Evolutionary conservation across 2,329 filamentous ascomycete genomes (phyloP), one percentile per base, ranked within the genome.

Genomic region (Aspergillus sp.): DNA sequence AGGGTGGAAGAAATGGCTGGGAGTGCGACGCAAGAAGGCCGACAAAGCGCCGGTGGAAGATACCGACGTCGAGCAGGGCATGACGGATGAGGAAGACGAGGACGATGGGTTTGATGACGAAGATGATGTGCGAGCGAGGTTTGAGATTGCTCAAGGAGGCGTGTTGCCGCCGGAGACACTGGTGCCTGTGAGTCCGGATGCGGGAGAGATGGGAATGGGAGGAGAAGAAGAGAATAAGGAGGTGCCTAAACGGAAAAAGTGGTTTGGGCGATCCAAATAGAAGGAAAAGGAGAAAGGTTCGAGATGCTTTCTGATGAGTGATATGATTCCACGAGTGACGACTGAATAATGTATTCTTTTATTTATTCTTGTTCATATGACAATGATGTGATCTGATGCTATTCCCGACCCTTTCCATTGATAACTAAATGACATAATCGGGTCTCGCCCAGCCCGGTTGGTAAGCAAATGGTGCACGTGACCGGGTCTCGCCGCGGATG

Each of bases 1-100:
- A 59, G 72, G 74, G 27, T 78, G 76, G 77, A 74, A 70, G 63
- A 77, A 75, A 57, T 77, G 74, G 73, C 59, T 77, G 38, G 67
- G 69, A 21, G 63, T 74, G 32, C 67, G 68, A 25, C 66, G 71
- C 17, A 71, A 70, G 51, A 71, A 69, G 58, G 68, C 70, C 56
- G 62, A 63, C 11, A 58, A 61, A 23, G 47, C 47, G 15, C 41
- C 54, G 2, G 60, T 61, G 15, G 64, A 73, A 5, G 66, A 63
- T 48, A 66, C 69, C 21, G 68, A 71, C 27, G 60, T 51, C 3
- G 65, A 63, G 41, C 59, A 65, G 17, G 61, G 54, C 1, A 39
- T 62, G n/a, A 65, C 55, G n/a, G 64, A 66, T 6, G 64, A 69
- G 11, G 67, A 66, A 7, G 62, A 70, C 1, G 60, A 13, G 11